These are phyloP conservation scores for Phytophthora meadii DNA, from an alignment of 352 stramenopile genomes.

Conservation along the genomic window DNA sequence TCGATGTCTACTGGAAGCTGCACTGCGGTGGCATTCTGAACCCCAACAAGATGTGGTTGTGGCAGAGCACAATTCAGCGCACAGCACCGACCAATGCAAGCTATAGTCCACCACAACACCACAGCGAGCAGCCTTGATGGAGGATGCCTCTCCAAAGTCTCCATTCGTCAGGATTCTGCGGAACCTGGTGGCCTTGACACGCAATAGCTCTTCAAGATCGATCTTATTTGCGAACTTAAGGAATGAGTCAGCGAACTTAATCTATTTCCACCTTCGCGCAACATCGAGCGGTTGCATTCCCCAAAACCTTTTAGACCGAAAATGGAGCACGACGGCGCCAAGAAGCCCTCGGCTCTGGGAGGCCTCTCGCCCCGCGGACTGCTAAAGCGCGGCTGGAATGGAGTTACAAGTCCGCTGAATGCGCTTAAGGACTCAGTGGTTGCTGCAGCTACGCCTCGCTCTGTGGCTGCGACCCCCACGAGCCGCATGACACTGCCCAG, in stretches of 20 bases:
- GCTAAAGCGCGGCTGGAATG: constrained; percentile 72
- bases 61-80: constrained; percentile 40
- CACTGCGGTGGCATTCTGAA: constrained; percentile 37
- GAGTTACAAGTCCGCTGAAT: constrained; percentile 65
- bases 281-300: constrained; percentile 24
- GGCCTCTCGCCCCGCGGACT: constrained; percentile 65
- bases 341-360: constrained; percentile 38
- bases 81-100: not conserved
- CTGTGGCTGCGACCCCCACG: constrained; percentile 39
- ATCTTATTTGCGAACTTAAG: constrained; percentile 4
- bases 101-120: constrained; percentile 2
- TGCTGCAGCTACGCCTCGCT: constrained; percentile 52
- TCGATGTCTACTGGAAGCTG: constrained; percentile 28
- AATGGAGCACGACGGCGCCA: constrained; percentile 37
- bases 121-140: not conserved
- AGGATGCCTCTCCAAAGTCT: constrained; percentile 4
- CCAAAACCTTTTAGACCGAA: constrained; percentile 22
- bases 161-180: constrained; percentile 6
- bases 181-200: constrained; percentile 6
- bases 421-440: constrained; percentile 74
- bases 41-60: constrained; percentile 30
- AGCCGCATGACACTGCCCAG: constrained; percentile 49
- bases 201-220: constrained; percentile 17
- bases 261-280: constrained; percentile 14
- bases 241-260: not conserved